Evolutionary conservation across 2,329 filamentous ascomycete genomes (phyloP), one percentile per base, ranked within the genome.

Genomic region (Xylaria digitata): DNA sequence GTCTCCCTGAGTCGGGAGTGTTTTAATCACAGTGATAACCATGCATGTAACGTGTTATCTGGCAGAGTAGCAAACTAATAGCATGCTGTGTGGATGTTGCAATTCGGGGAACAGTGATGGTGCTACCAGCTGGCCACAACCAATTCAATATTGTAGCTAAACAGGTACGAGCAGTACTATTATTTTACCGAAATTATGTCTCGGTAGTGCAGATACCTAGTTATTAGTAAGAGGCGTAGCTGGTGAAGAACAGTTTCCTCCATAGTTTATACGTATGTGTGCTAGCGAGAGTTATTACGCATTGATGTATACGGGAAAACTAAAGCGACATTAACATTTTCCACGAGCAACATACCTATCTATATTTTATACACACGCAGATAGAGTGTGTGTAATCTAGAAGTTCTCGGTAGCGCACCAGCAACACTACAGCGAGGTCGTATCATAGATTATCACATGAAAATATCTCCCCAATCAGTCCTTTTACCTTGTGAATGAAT

Each of bases 21-120:
- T 21, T 46, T 5, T 9, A 19, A 21, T 46, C 56, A 42, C 19
- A 48, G 34, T 40, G 9, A 48, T 19, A 19, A 26, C 7, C 55
- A 26, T 50, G 37, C 46, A 50, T 53, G 37, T 40, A n/a, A 46
- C 30, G 19, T 40, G 50, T 54, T 30, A n/a, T 40, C 54, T 54
- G 48, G 42, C 59, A 61, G 26, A 32, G 43, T 40, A 40, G 9
- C 37, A 15, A 15, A 40, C 37, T 0, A 15, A 37, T 21, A 37
- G 6, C n/a, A 52, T 34, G 30, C 9, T 19, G 13, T 30, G 8
- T n/a, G 7, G 7, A 34, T 3, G 42, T 61, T 50, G 46, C 42
- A 54, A 26, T 37, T 48, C 30, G 46, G 59, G n/a, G 17, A 7
- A 46, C 40, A 6, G 34, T 30, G 42, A 40, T 13, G 6, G 23